Evolutionary conservation across 2,329 filamentous ascomycete genomes (phyloP).

Genomic region (Pochonia chlamydosporia): DNA sequence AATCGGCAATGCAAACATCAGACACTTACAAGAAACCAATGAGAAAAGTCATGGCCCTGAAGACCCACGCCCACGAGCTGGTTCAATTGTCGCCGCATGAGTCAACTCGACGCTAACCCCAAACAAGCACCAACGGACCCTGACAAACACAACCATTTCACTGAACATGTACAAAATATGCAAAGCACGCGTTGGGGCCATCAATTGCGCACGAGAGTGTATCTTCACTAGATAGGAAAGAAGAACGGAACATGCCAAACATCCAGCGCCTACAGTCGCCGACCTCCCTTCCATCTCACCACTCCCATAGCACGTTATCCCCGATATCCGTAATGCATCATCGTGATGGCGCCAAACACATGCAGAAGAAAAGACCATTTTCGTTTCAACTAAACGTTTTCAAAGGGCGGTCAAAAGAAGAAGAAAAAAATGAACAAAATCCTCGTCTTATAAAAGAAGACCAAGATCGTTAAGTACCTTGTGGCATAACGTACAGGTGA

Average conservation of each 20-base stretch:
- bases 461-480: slow-evolving; percentile 26
- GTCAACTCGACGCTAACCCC: too few species aligned
- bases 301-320: slow-evolving; percentile 4
- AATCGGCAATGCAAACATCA: too few species aligned
- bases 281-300: slow-evolving; percentile 5
- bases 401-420: background rate
- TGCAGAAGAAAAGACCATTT: slow-evolving; percentile 3
- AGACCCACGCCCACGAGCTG: too few species aligned
- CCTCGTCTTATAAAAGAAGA: slow-evolving; percentile 14
- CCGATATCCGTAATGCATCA: slow-evolving; percentile 12
- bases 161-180: background rate
- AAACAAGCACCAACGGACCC: too few species aligned
- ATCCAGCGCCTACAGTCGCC: slow-evolving; percentile 11
- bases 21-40: too few species aligned
- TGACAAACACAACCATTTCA: background rate
- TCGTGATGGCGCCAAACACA: slow-evolving; percentile 13
- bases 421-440: slow-evolving; percentile 7
- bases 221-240: background rate
- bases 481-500: slow-evolving; percentile 29
- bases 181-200: background rate
- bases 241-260: slow-evolving; percentile 4
- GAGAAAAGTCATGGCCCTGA: too few species aligned
- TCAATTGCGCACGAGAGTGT: background rate
- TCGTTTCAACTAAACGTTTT: background rate
- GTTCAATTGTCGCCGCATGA: too few species aligned